Conservation (phyloP, 371 early-diverging fungal species). For the Rhizopus sp. region DNA sequence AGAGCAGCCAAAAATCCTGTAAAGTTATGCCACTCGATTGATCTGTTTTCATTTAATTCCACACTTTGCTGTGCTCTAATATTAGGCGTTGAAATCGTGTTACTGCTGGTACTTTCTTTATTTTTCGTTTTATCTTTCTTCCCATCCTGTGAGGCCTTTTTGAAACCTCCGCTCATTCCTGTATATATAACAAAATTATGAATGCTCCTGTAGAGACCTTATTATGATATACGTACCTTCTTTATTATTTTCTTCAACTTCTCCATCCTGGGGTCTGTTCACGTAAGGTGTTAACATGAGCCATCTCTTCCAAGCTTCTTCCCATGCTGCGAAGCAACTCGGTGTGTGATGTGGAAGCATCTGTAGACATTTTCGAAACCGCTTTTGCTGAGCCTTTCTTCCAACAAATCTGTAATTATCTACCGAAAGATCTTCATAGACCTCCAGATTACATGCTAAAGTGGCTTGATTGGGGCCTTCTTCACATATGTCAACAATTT, state of each 20-base stretch:
- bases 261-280: constrained; percentile 44
- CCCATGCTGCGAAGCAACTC: constrained; percentile 84
- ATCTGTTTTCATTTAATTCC: constrained; percentile 45
- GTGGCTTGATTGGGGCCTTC: constrained; percentile 56
- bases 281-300: constrained; percentile 53
- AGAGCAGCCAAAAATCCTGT: constrained; percentile 73
- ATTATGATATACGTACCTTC: not conserved
- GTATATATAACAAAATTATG: no score
- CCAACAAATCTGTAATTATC: constrained; percentile 62
- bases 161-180: not conserved
- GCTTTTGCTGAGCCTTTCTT: constrained; percentile 77
- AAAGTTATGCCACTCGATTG: constrained; percentile 67
- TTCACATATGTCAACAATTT: constrained; percentile 58
- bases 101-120: constrained; percentile 5
- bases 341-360: constrained; percentile 68
- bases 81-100: not conserved
- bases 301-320: constrained; percentile 88
- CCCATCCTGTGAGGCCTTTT: constrained; percentile 3
- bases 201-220: no score
- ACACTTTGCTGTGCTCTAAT: constrained; percentile 6
- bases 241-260: constrained; percentile 16
- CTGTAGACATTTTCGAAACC: constrained; percentile 70
- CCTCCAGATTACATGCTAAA: constrained; percentile 63
- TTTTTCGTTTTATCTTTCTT: constrained; percentile 8
- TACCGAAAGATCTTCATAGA: constrained; percentile 69